Conservation (phyloP, 2,329 filamentous ascomycete species). For the Paecilomyces niveus region DNA sequence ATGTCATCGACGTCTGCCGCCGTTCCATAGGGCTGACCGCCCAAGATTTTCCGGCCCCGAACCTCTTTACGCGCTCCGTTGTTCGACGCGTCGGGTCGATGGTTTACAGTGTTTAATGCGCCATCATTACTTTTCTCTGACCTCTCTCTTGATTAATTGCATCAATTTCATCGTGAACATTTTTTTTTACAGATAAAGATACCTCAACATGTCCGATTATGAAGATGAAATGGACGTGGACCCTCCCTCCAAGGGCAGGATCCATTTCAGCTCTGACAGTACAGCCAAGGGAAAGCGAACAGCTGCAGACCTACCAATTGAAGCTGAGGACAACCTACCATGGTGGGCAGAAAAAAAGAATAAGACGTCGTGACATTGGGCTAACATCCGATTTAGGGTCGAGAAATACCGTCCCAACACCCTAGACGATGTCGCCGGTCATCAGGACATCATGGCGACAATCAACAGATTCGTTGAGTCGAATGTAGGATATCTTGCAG, state of each 20-base stretch:
- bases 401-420: conserved; percentile 93
- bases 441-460: conserved; percentile 93
- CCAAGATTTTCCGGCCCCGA: conserved; percentile 32
- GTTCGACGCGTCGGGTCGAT: conserved; percentile 22
- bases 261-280: conserved; percentile 65
- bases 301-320: conserved; percentile 85
- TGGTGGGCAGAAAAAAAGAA: conserved; percentile 52
- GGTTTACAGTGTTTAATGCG: not conserved
- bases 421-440: conserved; percentile 86
- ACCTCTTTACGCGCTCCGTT: conserved; percentile 32
- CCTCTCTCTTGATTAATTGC: not conserved
- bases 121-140: not conserved
- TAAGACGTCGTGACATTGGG: not conserved
- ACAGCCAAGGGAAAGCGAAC: conserved; percentile 79
- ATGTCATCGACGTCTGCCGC: conserved; percentile 18
- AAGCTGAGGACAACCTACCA: conserved; percentile 87
- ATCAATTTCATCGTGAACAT: not conserved
- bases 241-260: conserved; percentile 42
- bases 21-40: conserved; percentile 3
- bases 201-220: conserved; percentile 44
- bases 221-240: conserved; percentile 66
- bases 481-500: conserved; percentile 49
- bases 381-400: conserved; percentile 53
- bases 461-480: conserved; percentile 97
- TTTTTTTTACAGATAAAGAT: not conserved